phyloP scores from a whole-genome alignment of 345 rosid genomes.

The Euphorbia tirucalli region DNA sequence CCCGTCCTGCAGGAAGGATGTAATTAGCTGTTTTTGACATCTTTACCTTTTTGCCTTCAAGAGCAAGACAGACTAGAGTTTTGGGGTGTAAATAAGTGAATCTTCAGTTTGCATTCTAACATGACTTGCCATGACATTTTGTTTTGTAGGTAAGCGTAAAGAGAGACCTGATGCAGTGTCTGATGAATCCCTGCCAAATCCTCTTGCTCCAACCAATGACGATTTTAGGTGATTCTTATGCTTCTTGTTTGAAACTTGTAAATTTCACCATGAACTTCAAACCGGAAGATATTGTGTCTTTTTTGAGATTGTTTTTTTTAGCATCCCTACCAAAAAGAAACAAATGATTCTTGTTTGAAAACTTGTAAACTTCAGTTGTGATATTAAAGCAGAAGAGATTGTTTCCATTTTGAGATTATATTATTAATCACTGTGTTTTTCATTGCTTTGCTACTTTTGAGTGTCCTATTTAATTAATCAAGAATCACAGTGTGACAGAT shows the following conservation, averaged over 20 bases:
- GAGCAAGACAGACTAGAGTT: background rate
- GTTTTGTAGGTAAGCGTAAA: constrained; percentile 68
- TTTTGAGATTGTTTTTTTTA: too few relatives aligned
- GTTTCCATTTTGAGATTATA: constrained; percentile 4
- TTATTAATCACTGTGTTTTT: background rate
- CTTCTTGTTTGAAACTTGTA: too few relatives aligned
- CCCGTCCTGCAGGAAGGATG: too few relatives aligned
- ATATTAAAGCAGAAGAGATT: background rate
- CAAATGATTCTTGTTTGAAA: background rate
- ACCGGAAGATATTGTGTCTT: too few relatives aligned
- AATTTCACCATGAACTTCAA: too few relatives aligned
- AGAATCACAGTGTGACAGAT: constrained; percentile 67
- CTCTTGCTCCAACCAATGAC: constrained; percentile 55
- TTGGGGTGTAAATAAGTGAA: background rate
- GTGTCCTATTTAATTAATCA: constrained; percentile 17
- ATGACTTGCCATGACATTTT: background rate
- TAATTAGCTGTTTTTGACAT: too few relatives aligned
- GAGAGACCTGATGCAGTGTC: constrained; percentile 53
- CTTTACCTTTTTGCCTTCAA: background rate
- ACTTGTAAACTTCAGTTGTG: background rate
- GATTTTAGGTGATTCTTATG: constrained; percentile 61
- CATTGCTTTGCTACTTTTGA: constrained; percentile 1
- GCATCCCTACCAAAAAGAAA: background rate
- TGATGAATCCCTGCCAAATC: constrained; percentile 46
- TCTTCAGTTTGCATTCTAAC: constrained; percentile 1